Conservation (phyloP, 176 grass and related monocot species). For the Miscanthus lutarioriparius region DNA sequence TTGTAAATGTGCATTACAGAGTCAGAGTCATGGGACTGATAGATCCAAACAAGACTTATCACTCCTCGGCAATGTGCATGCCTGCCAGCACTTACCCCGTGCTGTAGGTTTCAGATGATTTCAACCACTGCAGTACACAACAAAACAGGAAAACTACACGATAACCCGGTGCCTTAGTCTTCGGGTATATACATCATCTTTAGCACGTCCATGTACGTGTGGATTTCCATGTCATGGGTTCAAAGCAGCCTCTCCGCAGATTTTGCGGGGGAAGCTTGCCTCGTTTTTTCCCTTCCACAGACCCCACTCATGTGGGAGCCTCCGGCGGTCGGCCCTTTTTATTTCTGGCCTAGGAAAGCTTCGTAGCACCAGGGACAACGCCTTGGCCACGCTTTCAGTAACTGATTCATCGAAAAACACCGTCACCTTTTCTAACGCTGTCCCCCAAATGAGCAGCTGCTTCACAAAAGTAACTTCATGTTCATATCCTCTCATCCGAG, state of each 20-base stretch:
- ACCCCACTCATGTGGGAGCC: no score
- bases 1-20: not conserved
- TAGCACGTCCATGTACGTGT: not conserved
- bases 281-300: no score
- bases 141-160: not conserved
- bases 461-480: conserved; percentile 12
- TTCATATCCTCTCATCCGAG: conserved; percentile 7
- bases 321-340: no score
- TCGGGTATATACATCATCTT: not conserved
- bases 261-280: no score
- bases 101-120: no score
- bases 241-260: no score
- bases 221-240: conserved; percentile 9
- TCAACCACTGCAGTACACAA: not conserved
- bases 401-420: not conserved
- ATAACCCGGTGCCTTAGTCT: not conserved
- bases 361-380: not conserved
- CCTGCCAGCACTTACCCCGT: no score
- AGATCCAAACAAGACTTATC: no score
- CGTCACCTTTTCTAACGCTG: not conserved
- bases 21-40: no score
- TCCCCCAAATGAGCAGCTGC: conserved; percentile 14
- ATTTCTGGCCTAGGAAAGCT: not conserved
- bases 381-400: not conserved
- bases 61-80: not conserved